Conservation (phyloP, 148 eudicot genomes). For the Chenopodium album region DNA sequence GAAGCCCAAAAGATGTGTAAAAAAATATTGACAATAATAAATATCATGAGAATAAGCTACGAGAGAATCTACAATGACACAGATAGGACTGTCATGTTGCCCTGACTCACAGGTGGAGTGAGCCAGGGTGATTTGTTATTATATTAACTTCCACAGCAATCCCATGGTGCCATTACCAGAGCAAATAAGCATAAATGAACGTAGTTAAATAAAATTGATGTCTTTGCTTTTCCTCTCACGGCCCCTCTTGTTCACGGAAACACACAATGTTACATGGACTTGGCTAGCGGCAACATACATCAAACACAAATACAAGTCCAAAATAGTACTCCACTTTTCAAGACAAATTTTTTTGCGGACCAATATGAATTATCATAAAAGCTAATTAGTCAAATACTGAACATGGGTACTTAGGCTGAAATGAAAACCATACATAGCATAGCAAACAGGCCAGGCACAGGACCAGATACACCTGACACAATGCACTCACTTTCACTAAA, state of each 20-base stretch:
- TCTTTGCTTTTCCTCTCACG: neutral
- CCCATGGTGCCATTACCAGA: neutral
- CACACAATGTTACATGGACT: constrained; percentile 1
- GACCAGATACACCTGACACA: too few species aligned
- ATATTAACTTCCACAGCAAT: neutral
- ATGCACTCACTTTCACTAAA: too few species aligned
- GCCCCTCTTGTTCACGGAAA: neutral
- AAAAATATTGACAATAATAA: neutral
- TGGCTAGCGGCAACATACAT: neutral
- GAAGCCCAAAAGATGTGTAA: neutral
- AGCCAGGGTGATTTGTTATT: neutral
- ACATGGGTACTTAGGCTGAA: too few species aligned
- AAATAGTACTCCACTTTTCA: neutral
- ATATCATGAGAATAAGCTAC: constrained; percentile 6
- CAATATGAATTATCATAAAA: too few species aligned
- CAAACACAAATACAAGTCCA: neutral
- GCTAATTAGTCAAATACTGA: too few species aligned
- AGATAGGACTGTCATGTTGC: neutral
- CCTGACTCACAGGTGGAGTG: neutral
- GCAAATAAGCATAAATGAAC: neutral
- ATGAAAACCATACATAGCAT: too few species aligned
- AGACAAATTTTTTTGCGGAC: too few species aligned
- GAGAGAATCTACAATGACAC: neutral
- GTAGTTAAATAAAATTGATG: neutral
- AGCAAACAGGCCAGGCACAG: too few species aligned